Conservation (phyloP, 1,284 basidiomycete species). For the Farysia itapuensis region DNA sequence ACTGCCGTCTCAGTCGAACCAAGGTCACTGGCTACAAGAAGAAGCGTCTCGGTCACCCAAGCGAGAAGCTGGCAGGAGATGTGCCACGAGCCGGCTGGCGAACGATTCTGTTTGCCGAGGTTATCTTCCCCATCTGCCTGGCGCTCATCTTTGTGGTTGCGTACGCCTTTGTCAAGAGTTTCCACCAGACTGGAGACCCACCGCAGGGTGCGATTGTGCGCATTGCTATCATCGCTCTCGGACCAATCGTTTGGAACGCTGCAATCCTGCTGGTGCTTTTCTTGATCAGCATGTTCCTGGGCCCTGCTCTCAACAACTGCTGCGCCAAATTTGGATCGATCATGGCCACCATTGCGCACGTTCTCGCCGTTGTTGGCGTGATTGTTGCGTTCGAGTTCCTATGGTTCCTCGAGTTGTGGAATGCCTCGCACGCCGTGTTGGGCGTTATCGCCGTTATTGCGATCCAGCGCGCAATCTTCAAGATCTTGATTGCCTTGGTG, state of each 20-base stretch:
- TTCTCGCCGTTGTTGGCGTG: constrained; percentile 55
- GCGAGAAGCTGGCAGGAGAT: constrained; percentile 58
- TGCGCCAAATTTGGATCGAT: constrained; percentile 59
- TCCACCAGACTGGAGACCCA: constrained; percentile 50
- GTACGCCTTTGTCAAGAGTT: constrained; percentile 59
- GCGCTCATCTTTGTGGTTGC: constrained; percentile 58
- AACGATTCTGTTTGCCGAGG: constrained; percentile 56
- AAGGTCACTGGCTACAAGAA: constrained; percentile 60
- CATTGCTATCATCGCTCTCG: constrained; percentile 87
- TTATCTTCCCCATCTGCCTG: constrained; percentile 52
- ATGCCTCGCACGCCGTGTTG: constrained; percentile 79
- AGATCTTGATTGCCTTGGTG: constrained; percentile 56
- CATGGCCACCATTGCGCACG: constrained; percentile 58
- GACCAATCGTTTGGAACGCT: constrained; percentile 94
- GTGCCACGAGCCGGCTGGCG: constrained; percentile 58
- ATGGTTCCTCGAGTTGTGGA: constrained; percentile 94
- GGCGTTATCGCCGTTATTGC: constrained; percentile 61
- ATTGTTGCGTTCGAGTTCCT: constrained; percentile 61
- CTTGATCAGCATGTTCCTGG: constrained; percentile 85
- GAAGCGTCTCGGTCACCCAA: constrained; percentile 60
- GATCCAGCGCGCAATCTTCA: constrained; percentile 59
- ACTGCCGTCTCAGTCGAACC: constrained; percentile 59
- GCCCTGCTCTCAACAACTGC: constrained; percentile 79
- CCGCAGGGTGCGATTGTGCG: constrained; percentile 76
- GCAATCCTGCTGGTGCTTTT: constrained; percentile 82